Conservation (phyloP, 306 rosid genomes). For the Vicia sativa region DNA sequence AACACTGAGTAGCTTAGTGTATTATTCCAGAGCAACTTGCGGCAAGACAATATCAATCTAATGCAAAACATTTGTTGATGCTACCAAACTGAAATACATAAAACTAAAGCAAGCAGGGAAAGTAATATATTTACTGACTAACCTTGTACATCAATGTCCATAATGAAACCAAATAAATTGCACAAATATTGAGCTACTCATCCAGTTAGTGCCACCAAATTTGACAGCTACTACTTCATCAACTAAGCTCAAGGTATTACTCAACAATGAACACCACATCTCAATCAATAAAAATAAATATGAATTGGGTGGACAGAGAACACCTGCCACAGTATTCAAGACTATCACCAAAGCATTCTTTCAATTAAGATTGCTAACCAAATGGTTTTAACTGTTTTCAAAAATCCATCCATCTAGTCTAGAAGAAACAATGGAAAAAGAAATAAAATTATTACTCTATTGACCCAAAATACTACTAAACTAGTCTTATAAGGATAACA, state of each 20-base stretch:
- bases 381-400: constrained; percentile 42
- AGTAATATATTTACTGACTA: neutral
- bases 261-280: constrained; percentile 19
- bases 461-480: constrained; percentile 44
- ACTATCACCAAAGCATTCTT: constrained; percentile 36
- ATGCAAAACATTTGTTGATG: neutral
- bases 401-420: constrained; percentile 54
- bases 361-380: constrained; percentile 43
- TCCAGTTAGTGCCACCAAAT: neutral
- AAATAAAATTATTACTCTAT: constrained; percentile 31
- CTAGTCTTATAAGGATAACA: constrained; percentile 55
- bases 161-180: neutral
- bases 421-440: constrained; percentile 33
- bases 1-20: constrained; percentile 3
- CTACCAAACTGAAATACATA: neutral
- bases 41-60: neutral
- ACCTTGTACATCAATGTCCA: neutral
- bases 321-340: constrained; percentile 10
- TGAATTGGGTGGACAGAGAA: neutral
- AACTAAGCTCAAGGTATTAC: constrained; percentile 4
- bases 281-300: constrained; percentile 6
- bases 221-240: neutral
- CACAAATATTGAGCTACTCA: neutral
- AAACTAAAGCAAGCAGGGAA: neutral
- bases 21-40: constrained; percentile 2